Evolutionary conservation across 257 asterid genomes (phyloP).

Genomic region (Cinchona pubescens): DNA sequence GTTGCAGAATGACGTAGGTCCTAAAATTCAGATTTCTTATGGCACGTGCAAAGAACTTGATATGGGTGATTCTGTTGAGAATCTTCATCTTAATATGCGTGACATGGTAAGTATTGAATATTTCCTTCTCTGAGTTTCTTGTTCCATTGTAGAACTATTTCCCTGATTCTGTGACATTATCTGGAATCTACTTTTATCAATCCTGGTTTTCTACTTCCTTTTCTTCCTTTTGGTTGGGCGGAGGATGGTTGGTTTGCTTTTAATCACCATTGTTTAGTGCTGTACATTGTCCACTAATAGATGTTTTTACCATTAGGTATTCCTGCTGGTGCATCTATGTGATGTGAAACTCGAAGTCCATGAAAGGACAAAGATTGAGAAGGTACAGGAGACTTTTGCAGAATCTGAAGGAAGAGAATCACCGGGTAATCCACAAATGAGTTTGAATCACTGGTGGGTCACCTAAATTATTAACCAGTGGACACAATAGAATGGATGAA

Average conservation of each 20-base stretch:
- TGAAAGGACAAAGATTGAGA: constrained; percentile 39
- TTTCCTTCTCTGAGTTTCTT: background rate
- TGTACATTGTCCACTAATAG: constrained; percentile 14
- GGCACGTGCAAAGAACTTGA: constrained; percentile 67
- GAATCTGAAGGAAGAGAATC: constrained; percentile 44
- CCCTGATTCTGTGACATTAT: background rate
- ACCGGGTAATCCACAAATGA: constrained; percentile 32
- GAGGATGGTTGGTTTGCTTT: background rate
- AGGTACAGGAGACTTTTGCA: constrained; percentile 27
- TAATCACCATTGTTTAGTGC: constrained; percentile 13
- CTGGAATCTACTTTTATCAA: background rate
- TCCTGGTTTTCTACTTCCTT: background rate
- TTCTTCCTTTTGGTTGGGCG: background rate
- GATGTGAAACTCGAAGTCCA: constrained; percentile 48
- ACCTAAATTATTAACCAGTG: constrained; percentile 42
- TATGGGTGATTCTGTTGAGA: constrained; percentile 61
- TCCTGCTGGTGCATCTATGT: constrained; percentile 66
- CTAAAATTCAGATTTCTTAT: constrained; percentile 77
- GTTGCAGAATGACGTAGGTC: constrained; percentile 96
- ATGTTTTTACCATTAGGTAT: constrained; percentile 53
- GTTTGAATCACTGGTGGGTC: constrained; percentile 31
- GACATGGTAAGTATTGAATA: constrained; percentile 65
- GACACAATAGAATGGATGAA: constrained; percentile 30
- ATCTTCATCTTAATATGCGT: constrained; percentile 81
- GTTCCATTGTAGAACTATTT: background rate